A percentile compares a stretch with the other conserved stretches of the same genome.
phyloP scores from a whole-genome alignment of 2,329 filamentous ascomycete species.

The Thelonectria rubi region DNA sequence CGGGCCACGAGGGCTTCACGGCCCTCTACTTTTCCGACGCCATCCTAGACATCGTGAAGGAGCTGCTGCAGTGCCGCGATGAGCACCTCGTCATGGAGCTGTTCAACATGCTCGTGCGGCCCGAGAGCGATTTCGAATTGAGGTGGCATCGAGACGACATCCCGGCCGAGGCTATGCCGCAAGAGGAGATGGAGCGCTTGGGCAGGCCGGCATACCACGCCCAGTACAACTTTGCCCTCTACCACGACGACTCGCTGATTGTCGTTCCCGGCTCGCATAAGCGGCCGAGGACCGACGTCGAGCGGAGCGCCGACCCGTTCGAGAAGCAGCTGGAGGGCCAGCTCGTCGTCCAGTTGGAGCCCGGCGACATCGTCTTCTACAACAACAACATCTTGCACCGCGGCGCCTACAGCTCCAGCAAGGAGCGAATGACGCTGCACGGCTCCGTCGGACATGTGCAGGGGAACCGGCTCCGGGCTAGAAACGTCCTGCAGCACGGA shows the following conservation, averaged over 20 bases:
- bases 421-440: slow-evolving; percentile 76
- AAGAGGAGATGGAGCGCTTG: slow-evolving; percentile 73
- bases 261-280: slow-evolving; percentile 81
- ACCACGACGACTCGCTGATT: slow-evolving; percentile 76
- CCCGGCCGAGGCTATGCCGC: slow-evolving; percentile 67
- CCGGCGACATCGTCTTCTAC: slow-evolving; percentile 87
- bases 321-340: slow-evolving; percentile 70
- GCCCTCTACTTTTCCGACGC: slow-evolving; percentile 75
- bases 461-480: slow-evolving; percentile 65
- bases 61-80: slow-evolving; percentile 66
- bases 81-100: slow-evolving; percentile 84
- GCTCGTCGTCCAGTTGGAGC: slow-evolving; percentile 69
- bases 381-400: slow-evolving; percentile 88
- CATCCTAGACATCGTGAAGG: slow-evolving; percentile 69
- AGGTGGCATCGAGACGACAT: slow-evolving; percentile 91
- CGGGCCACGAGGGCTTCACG: slow-evolving; percentile 69
- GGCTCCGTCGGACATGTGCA: slow-evolving; percentile 72
- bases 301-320: slow-evolving; percentile 74
- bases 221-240: slow-evolving; percentile 88
- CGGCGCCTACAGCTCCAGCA: slow-evolving; percentile 67
- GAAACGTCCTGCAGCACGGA: slow-evolving; percentile 80
- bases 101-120: slow-evolving; percentile 84
- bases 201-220: slow-evolving; percentile 73
- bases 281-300: slow-evolving; percentile 73
- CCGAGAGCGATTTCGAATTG: slow-evolving; percentile 75